Percentiles rank a stretch among this genome's conserved stretches.
These are phyloP conservation scores for Nemania abortiva DNA, from an alignment of 2,329 filamentous ascomycete genomes.

Conservation along the genomic window DNA sequence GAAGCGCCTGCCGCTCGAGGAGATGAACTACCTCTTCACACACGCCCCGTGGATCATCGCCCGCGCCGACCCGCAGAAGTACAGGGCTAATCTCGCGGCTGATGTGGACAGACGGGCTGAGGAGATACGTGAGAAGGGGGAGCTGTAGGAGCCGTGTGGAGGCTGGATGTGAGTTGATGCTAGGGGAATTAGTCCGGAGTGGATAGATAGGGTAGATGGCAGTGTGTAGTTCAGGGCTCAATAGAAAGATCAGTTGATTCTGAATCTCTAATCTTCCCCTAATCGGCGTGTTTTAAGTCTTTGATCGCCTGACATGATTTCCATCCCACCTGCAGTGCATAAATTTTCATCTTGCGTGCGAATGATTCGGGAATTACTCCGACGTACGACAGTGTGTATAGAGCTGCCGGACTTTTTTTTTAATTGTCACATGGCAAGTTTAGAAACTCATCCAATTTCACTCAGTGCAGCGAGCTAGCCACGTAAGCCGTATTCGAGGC, in stretches of 20 bases:
- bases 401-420: constrained; percentile 29
- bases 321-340: constrained; percentile 21
- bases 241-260: too few relatives aligned
- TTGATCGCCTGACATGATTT: constrained; percentile 33
- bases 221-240: too few relatives aligned
- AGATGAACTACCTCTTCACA: constrained; percentile 74
- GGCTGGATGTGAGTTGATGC: background rate
- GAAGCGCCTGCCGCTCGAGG: constrained; percentile 71
- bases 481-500: constrained; percentile 18
- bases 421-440: constrained; percentile 34
- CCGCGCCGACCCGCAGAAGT: constrained; percentile 65
- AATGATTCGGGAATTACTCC: constrained; percentile 27
- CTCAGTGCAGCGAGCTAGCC: constrained; percentile 31
- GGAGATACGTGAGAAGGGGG: constrained; percentile 67
- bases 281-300: constrained; percentile 21
- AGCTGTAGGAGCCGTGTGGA: constrained; percentile 13
- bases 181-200: background rate
- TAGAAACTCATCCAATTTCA: constrained; percentile 33
- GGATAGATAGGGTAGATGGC: background rate
- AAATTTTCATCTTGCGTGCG: constrained; percentile 34
- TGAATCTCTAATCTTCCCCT: background rate
- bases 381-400: constrained; percentile 37
- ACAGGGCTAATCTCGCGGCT: constrained; percentile 57
- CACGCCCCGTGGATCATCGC: constrained; percentile 73
- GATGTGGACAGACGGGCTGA: constrained; percentile 70